Base-by-base conservation (phyloP, 805 yeast genomes). In the Lachancea sp. region DNA sequence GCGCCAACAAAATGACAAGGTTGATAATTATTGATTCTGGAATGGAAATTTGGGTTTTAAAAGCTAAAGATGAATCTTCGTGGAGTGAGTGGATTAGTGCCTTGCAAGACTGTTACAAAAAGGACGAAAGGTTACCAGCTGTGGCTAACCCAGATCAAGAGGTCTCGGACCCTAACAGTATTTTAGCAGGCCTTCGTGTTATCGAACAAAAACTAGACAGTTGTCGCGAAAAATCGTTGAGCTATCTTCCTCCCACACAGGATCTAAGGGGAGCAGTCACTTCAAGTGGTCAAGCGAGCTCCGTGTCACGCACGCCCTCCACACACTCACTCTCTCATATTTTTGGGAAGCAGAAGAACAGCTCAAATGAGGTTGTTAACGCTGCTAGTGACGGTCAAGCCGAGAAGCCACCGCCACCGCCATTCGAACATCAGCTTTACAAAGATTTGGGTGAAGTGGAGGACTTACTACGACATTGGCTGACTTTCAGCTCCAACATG, bases 21-120 rank as follows among this genome's bases (percentile, higher is more conserved):
- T 82, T 85, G 56, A 80, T 93, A 36, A 80, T 83, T 38, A 75
- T 93, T 47, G 97, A 93, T 62, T 88, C 97, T 0, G 98, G 98
- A 2, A 81, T 91, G 79, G 98, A 91, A 61, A 81, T 85, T 9
- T 91, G 98, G 98, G 80, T 79, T 32, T 70, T 91, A 49, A 86
- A 85, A 55, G 85, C 97, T 0, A 67, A 72, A 38, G 78, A 72
- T 46, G 64, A 66, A 10, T 70, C 73, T 6, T 90, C 85, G 51
- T 93, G 88, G 74, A 75, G 79, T 30, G 71, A 77, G 5, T 93
- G 99, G 99, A 77, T 84, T 12, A 74, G 79, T 42, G 95, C 95
- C 1, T 75, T 90, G 51, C 82, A 87, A 45, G 47, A 50, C 9
- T 63, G 66, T 44, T 61, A 57, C 46, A 58, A 60, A 5, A 51